Evolutionary conservation across 1,139 yeast species (phyloP).

Genomic region (Taphrina wiesneri): DNA sequence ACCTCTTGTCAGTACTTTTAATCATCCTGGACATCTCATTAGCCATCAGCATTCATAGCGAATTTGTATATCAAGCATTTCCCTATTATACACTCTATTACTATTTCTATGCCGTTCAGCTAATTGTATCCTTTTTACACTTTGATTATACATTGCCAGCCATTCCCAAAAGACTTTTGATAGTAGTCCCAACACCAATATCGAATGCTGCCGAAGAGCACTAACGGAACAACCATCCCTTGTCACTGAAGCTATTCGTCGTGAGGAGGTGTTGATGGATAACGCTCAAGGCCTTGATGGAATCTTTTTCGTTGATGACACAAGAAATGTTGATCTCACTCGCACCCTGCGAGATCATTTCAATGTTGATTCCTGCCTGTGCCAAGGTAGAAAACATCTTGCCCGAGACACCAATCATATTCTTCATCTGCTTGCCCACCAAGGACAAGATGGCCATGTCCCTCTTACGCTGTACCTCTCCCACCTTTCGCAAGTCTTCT

Average conservation of each 20-base stretch:
- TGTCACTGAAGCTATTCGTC: conserved; percentile 30
- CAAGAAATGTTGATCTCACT: conserved; percentile 96
- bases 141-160: not conserved
- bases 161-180: too few relatives aligned
- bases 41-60: not conserved
- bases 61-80: too few relatives aligned
- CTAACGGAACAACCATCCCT: conserved; percentile 28
- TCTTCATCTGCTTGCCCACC: conserved; percentile 97
- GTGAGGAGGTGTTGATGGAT: conserved; percentile 72
- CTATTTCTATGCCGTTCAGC: not conserved
- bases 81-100: not conserved
- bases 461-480: conserved; percentile 83
- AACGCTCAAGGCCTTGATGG: conserved; percentile 79
- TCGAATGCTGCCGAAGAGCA: not conserved
- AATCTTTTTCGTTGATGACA: conserved; percentile 80
- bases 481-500: conserved; percentile 73
- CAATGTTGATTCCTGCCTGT: conserved; percentile 87
- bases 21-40: conserved; percentile 27
- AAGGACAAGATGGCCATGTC: conserved; percentile 88
- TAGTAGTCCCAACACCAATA: not conserved
- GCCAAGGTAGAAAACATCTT: conserved; percentile 94
- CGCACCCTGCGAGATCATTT: conserved; percentile 98
- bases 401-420: conserved; percentile 94
- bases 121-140: not conserved
- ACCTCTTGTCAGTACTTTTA: conserved; percentile 30